Evolutionary conservation across 345 rosid species (phyloP), one percentile per base, ranked within the genome.

Genomic region (Raphanus sativus): DNA sequence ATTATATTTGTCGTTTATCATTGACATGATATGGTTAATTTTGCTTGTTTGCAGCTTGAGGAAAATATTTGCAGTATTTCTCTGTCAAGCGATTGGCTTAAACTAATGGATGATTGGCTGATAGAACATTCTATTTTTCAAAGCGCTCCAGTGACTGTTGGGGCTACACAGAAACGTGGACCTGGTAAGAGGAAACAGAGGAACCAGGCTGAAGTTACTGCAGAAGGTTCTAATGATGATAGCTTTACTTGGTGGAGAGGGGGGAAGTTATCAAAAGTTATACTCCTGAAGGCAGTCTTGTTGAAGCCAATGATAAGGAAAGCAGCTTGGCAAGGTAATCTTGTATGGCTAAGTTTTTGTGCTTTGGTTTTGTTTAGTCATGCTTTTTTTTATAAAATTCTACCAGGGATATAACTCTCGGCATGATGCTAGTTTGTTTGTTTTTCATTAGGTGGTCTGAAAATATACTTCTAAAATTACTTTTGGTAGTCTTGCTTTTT

Each of bases 231-330:
- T 67, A 76, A 80, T 72, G 89, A 85, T 65, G 91, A 83, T 81
- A 81, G 86, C 83, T 89, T 95, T 59, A 77, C 80, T 63, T 92
- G 99, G 99, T 95, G 99, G 99, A 86, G 88, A 78, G 97, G 94
- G 48, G 96, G 91, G 40, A 87, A 82, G 75, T 71, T 87, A 66
- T 83, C 85, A 79, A 86, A 87, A 78, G 78, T 77, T 73, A 77
- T 89, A 55, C 88, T 85, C 55, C 81, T 85, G 77, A 89, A 89
- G 80, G 97, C 94, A 56, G 78, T 89, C 78, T 84, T 95, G 84
- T 92, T 93, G 45, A 40, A 33, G 60, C 71, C 84, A 66, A 65
- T 85, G 83, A 84, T 86, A 36, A 87, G 65, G 75, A 86, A 81
- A 81, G 92, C 89, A 68, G 99, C 91, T 79, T 85, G 83, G 77